phyloP scores from a whole-genome alignment of 257 asterid genomes.

The Solanum sparsipilum region DNA sequence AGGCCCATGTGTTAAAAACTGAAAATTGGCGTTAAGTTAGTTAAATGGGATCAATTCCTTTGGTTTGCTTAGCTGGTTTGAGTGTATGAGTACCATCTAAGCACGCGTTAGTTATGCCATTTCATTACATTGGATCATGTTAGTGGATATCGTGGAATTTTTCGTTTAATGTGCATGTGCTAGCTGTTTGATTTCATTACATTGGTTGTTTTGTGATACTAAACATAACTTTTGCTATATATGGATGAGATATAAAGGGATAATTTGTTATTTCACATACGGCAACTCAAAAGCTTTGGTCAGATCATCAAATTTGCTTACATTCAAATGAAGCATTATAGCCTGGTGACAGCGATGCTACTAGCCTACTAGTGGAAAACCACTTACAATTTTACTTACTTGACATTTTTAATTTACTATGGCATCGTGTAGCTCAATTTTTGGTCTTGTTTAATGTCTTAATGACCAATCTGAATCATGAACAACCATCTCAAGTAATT shows the following conservation, averaged over 20 bases:
- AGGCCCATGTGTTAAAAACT: neutral
- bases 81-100: neutral
- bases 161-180: neutral
- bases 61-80: neutral
- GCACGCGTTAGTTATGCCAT: neutral
- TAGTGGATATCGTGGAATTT: neutral
- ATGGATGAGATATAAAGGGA: neutral
- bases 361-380: neutral
- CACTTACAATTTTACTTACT: neutral
- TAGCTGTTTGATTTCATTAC: neutral
- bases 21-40: neutral
- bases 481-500: neutral
- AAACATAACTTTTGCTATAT: neutral
- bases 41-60: neutral
- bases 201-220: neutral
- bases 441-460: neutral
- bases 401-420: neutral
- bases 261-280: neutral
- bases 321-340: neutral
- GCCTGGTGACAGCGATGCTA: neutral
- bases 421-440: neutral
- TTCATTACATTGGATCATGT: neutral
- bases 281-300: neutral
- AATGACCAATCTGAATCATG: neutral
- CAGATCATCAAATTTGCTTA: neutral